Percentiles rank a stretch among this genome's conserved stretches.
Evolutionary conservation across 805 yeast species (phyloP).

Genomic region (Myxozyma udenii): DNA sequence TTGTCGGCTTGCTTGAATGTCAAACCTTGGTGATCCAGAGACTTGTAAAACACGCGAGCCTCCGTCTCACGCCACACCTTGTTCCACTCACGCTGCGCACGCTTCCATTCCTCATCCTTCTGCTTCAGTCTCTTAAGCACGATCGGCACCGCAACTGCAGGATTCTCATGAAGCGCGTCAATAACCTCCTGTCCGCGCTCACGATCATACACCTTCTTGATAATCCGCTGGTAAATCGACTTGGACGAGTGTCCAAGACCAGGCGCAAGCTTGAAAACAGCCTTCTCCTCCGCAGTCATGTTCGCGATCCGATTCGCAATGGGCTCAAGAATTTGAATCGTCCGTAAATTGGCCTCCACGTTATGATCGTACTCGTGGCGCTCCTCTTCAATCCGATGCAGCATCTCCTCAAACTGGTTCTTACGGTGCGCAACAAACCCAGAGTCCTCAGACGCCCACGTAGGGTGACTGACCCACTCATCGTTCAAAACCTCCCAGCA

Average conservation of each 20-base stretch:
- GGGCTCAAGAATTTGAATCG: slow-evolving; percentile 92
- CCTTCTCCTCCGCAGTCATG: slow-evolving; percentile 88
- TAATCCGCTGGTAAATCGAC: slow-evolving; percentile 89
- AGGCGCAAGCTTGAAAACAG: slow-evolving; percentile 78
- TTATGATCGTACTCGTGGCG: slow-evolving; percentile 94
- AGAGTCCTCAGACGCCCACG: slow-evolving; percentile 99
- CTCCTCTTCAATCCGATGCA: slow-evolving; percentile 94
- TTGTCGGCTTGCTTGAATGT: slow-evolving; percentile 97
- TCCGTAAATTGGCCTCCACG: slow-evolving; percentile 90
- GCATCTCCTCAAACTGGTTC: slow-evolving; percentile 94
- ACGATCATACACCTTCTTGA: slow-evolving; percentile 86
- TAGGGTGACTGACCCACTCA: slow-evolving; percentile 99
- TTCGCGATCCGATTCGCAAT: slow-evolving; percentile 89
- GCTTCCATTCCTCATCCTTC: slow-evolving; percentile 98
- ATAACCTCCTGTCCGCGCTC: slow-evolving; percentile 95
- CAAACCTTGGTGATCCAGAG: slow-evolving; percentile 90
- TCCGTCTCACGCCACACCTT: slow-evolving; percentile 98
- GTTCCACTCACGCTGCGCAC: slow-evolving; percentile 98
- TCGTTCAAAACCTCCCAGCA: slow-evolving; percentile 98
- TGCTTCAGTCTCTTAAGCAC: slow-evolving; percentile 90
- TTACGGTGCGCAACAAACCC: slow-evolving; percentile 99
- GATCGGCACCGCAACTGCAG: slow-evolving; percentile 91
- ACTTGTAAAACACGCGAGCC: slow-evolving; percentile 88
- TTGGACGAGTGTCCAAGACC: slow-evolving; percentile 90
- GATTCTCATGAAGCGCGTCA: slow-evolving; percentile 91